Evolutionary conservation across 441 rosid species (phyloP), one percentile per base, ranked within the genome.

Genomic region (Populus hybrid): DNA sequence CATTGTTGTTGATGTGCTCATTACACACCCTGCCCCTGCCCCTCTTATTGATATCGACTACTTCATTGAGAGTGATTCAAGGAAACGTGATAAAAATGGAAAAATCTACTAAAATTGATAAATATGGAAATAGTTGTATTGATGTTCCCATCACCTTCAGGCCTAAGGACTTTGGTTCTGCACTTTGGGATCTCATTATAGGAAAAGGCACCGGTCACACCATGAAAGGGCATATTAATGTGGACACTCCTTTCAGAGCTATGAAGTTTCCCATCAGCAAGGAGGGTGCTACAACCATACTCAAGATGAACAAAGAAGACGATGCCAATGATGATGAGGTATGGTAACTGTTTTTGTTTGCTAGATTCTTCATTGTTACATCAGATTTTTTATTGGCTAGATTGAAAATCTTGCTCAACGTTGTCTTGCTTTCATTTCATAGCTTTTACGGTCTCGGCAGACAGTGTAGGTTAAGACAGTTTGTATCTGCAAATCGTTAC

Each of bases 131-230:
- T 5, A 82, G 79, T 26, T 63, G 70, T 59, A 59, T 95, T n/a
- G 92, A 91, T n/a, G 71, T 95, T 53, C 99, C 98, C 1, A 87
- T 95, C 76, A 85, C 92, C 53, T 95, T 95, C 80, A 86, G 85
- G 85, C 99, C 99, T 40, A 94, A 94, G 87, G 99, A 95, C 72
- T 91, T 91, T 75, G 97, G 99, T 74, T 92, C 97, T 18, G 95
- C 98, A 2, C 88, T 95, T 23, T 95, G 99, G 99, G 99, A 95
- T 84, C 89, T 95, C 95, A 94, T 95, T 24, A 89, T 94, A 74
- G 99, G 99, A 67, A 95, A 78, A 84, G 98, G 97, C 64, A 94
- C 97, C 14, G 94, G 97, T 23, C 92, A 95, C 84, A 82, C 86
- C 42, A 89, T 95, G 80, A 94, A 91, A 88, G 99, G 98, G 61